Evolutionary conservation across 768 basidiomycete species (phyloP).

Genomic region (Suillus sp.): DNA sequence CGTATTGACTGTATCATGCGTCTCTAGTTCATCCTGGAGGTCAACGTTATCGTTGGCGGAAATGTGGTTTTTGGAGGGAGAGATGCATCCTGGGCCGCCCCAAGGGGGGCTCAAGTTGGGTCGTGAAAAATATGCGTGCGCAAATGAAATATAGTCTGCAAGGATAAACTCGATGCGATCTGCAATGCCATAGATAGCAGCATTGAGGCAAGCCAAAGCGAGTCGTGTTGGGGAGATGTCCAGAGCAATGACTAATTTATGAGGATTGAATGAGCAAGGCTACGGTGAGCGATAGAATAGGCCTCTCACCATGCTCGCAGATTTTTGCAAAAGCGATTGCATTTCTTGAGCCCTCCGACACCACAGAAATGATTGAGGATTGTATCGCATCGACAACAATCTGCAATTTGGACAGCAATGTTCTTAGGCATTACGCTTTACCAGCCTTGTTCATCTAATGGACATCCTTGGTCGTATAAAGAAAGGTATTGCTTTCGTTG

Average conservation of each 20-base stretch:
- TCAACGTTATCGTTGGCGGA: conserved; percentile 9
- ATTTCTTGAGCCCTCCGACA: conserved; percentile 96
- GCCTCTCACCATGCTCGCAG: conserved; percentile 81
- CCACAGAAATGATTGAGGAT: conserved; percentile 96
- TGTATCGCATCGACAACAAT: conserved; percentile 83
- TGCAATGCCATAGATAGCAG: conserved; percentile 89
- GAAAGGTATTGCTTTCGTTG: conserved; percentile 86
- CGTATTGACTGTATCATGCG: conserved; percentile 73
- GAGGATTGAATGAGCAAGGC: conserved; percentile 7
- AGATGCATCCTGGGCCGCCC: conserved; percentile 83
- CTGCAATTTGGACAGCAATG: conserved; percentile 92
- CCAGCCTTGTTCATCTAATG: conserved; percentile 97
- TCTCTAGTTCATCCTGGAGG: conserved; percentile 16
- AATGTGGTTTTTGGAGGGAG: conserved; percentile 31
- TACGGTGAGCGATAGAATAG: not conserved
- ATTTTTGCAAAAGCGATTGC: conserved; percentile 96
- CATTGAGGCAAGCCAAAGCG: conserved; percentile 91
- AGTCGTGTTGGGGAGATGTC: conserved; percentile 86
- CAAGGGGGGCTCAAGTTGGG: conserved; percentile 82
- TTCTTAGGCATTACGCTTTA: conserved; percentile 94
- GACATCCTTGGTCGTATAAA: conserved; percentile 75
- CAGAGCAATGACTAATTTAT: conserved; percentile 85
- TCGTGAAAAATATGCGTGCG: conserved; percentile 48
- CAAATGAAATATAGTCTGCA: conserved; percentile 83
- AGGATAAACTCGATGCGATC: conserved; percentile 95